Evolutionary conservation across 2,329 filamentous ascomycete species (phyloP).

Genomic region (Aspergillus persii): DNA sequence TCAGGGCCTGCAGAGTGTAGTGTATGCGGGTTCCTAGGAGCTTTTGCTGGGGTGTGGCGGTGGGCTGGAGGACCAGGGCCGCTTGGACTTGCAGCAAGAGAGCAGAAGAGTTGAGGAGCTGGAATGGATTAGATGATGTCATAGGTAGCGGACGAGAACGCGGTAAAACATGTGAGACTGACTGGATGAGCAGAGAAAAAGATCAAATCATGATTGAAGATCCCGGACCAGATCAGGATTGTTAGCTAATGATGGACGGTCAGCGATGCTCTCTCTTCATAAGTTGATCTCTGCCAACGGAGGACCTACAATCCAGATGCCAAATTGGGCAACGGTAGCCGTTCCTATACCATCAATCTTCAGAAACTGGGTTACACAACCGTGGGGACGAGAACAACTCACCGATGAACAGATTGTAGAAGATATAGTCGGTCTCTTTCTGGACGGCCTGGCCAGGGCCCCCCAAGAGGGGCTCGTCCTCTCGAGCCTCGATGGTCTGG

Average conservation of each 20-base stretch:
- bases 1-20: constrained; percentile 63
- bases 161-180: constrained; percentile 46
- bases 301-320: constrained; percentile 63
- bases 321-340: constrained; percentile 74
- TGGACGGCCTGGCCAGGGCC: constrained; percentile 72
- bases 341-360: constrained; percentile 59
- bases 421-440: constrained; percentile 60
- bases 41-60: constrained; percentile 74
- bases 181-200: constrained; percentile 90
- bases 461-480: constrained; percentile 70
- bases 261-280: not conserved
- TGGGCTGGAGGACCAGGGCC: constrained; percentile 83
- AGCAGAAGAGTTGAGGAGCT: constrained; percentile 61
- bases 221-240: constrained; percentile 72
- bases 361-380: not conserved
- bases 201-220: constrained; percentile 69
- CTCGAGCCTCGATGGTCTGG: constrained; percentile 41
- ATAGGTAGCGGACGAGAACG: not conserved
- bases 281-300: not conserved
- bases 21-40: constrained; percentile 62
- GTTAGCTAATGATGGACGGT: constrained; percentile 52
- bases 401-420: constrained; percentile 75
- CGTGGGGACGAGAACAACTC: constrained; percentile 24
- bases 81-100: constrained; percentile 75
- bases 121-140: not conserved